Base-by-base conservation (phyloP, 139 green algal genomes). In the Mesotaenium endlicherianum region DNA sequence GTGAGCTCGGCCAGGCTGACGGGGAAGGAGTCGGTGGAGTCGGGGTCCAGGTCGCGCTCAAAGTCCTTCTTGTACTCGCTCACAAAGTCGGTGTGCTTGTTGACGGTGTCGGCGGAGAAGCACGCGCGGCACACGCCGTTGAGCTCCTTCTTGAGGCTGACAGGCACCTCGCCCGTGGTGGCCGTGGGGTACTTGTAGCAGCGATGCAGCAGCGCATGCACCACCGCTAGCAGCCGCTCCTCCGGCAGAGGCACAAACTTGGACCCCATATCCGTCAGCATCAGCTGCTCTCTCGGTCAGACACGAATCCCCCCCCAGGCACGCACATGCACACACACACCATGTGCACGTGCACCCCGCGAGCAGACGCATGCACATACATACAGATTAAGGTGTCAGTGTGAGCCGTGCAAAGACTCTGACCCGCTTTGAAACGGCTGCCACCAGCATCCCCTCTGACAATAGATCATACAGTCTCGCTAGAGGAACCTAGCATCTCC, bases 151-250 rank as follows among this genome's bases (percentile, higher is more conserved):
- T 92, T 92, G 2, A 99, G 90, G 1, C 67, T 86, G 0, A 58
- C 44, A 0, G 94, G 94, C 34, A 99, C 93, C 31, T 93, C 80
- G 17, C 91, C 88, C 1, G 80, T 91, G 41, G 86, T 90, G 3
- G 81, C 55, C 16, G 86, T 80, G 17, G 86, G 85, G 70, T 89
- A 86, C 88, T 97, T 96, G 90, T 96, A 97, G 77, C 93, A 98
- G 53, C 95, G 91, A 57, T 96, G 92, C 87, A 98, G 92, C 83
- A 99, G 91, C 11, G 95, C 94, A 70, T 96, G 91, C 30, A 98
- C 93, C 20, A 99, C 95, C 1, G 92, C 91, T 55, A 98, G 88
- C 83, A 99, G 90, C 1, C 96, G 83, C 92, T 99, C 96, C 89
- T 98, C 93, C 0, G 96, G 92, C 43, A 92, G 91, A 0, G 92